A percentile compares a stretch with the other conserved stretches of the same genome.
phyloP scores from a whole-genome alignment of 495 filamentous ascomycete species.

The Corynascus novoguineensis region DNA sequence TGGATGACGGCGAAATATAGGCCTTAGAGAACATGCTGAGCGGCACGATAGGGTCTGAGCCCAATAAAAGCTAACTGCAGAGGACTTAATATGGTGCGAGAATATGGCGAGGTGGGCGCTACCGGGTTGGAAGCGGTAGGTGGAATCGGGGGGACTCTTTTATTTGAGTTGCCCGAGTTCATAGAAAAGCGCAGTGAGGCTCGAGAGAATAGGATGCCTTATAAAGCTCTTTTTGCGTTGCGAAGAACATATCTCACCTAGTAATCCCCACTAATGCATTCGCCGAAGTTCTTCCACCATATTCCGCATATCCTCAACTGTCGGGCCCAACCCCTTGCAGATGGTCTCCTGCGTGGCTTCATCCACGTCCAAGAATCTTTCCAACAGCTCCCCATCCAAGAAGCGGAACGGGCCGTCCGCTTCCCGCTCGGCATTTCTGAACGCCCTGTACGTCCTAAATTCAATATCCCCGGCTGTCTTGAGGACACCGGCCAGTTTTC shows the following conservation, averaged over 20 bases:
- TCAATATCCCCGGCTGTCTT: conserved; percentile 63
- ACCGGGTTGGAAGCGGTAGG: not conserved
- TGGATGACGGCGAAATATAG: not conserved
- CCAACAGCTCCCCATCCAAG: conserved; percentile 87
- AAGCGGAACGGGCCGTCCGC: conserved; percentile 77
- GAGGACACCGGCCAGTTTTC: conserved; percentile 55
- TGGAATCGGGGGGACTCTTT: too few relatives aligned
- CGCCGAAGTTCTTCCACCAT: conserved; percentile 69
- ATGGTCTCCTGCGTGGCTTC: conserved; percentile 62
- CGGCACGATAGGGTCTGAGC: not conserved
- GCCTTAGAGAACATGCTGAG: not conserved
- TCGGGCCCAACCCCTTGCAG: conserved; percentile 52
- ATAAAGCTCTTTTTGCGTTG: too few relatives aligned
- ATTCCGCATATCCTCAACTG: conserved; percentile 66
- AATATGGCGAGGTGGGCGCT: not conserved
- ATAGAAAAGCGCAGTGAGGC: too few relatives aligned
- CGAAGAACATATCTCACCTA: too few relatives aligned
- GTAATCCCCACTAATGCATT: conserved; percentile 48
- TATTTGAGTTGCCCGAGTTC: too few relatives aligned
- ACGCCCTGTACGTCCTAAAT: conserved; percentile 73
- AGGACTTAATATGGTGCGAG: not conserved
- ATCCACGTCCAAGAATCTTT: conserved; percentile 69
- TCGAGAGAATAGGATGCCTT: too few relatives aligned
- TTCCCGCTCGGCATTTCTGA: conserved; percentile 62
- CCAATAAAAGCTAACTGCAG: not conserved